These are phyloP conservation scores for Grifola frondosa DNA, from an alignment of 1,284 basidiomycete genomes.

Conservation along the genomic window DNA sequence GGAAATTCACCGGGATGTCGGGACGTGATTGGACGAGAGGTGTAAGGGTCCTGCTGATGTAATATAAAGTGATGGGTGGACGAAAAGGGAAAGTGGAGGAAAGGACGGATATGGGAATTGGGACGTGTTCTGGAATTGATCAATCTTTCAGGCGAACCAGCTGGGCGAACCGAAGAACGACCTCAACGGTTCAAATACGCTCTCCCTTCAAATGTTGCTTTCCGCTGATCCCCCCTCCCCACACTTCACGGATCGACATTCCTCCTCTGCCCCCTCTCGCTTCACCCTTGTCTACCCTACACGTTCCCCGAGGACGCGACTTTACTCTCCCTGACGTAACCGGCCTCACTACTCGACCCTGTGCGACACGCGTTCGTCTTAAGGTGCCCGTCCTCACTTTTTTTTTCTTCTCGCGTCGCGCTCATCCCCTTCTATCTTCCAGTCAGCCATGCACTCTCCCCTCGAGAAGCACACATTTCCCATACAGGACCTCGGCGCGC, in stretches of 20 bases:
- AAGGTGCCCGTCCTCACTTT: conserved; percentile 10
- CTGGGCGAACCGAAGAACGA: no score
- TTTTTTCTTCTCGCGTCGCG: conserved; percentile 9
- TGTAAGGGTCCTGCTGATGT: no score
- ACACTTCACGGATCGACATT: conserved; percentile 1
- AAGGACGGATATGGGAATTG: no score
- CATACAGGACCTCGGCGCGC: conserved; percentile 23
- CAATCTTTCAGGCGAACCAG: no score
- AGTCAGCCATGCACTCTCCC: conserved; percentile 17
- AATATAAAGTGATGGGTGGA: no score
- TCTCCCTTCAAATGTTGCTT: conserved; percentile 8
- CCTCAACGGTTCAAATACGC: conserved; percentile 23
- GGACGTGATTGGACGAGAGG: no score
- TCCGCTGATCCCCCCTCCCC: conserved; percentile 17
- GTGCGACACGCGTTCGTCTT: conserved; percentile 12
- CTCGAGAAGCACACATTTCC: conserved; percentile 13
- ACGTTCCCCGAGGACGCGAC: neutral
- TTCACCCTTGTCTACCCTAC: conserved; percentile 1
- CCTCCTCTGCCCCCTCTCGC: conserved; percentile 1
- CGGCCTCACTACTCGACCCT: conserved; percentile 10
- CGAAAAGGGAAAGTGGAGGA: no score
- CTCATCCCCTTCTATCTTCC: conserved; percentile 3
- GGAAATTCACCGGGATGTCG: no score
- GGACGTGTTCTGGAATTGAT: no score
- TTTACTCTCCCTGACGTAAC: conserved; percentile 3